Conservation (phyloP, 1,284 basidiomycete species). For the Moniliophthora roreri region DNA sequence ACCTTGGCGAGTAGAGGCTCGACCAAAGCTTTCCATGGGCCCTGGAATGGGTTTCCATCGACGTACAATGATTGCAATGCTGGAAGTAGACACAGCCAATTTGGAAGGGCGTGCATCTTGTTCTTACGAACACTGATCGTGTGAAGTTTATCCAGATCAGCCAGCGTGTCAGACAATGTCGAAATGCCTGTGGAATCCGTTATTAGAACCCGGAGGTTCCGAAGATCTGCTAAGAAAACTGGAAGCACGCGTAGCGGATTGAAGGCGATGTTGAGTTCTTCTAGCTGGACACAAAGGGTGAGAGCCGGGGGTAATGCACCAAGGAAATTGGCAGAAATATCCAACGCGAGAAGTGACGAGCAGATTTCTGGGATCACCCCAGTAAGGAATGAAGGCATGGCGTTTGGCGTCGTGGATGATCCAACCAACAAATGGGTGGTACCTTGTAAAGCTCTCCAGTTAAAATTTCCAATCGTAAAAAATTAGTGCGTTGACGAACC, state of each 20-base stretch:
- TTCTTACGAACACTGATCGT: slow-evolving; percentile 89
- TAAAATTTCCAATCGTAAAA: slow-evolving; percentile 2
- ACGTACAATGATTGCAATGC: slow-evolving; percentile 85
- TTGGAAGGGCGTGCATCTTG: slow-evolving; percentile 85
- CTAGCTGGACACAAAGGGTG: slow-evolving; percentile 74
- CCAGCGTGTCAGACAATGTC: slow-evolving; percentile 70
- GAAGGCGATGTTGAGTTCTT: slow-evolving; percentile 92
- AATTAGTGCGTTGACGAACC: slow-evolving; percentile 44
- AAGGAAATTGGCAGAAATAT: slow-evolving; percentile 88
- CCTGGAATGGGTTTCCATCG: slow-evolving; percentile 92
- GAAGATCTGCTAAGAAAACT: slow-evolving; percentile 75
- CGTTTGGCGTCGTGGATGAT: slow-evolving; percentile 72
- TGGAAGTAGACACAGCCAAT: slow-evolving; percentile 88
- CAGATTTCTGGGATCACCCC: slow-evolving; percentile 68
- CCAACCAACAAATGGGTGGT: slow-evolving; percentile 89
- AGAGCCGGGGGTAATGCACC: slow-evolving; percentile 80
- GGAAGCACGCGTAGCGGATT: slow-evolving; percentile 89
- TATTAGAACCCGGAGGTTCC: slow-evolving; percentile 82
- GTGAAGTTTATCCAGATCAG: slow-evolving; percentile 73
- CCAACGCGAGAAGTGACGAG: slow-evolving; percentile 80
- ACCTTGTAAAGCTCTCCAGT: slow-evolving; percentile 42
- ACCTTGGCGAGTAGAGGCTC: slow-evolving; percentile 72
- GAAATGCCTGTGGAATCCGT: slow-evolving; percentile 85
- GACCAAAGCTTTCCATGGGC: slow-evolving; percentile 87
- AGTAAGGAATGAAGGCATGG: slow-evolving; percentile 74